Conservation (phyloP, 116 monocot genomes). For the Zostera marina region DNA sequence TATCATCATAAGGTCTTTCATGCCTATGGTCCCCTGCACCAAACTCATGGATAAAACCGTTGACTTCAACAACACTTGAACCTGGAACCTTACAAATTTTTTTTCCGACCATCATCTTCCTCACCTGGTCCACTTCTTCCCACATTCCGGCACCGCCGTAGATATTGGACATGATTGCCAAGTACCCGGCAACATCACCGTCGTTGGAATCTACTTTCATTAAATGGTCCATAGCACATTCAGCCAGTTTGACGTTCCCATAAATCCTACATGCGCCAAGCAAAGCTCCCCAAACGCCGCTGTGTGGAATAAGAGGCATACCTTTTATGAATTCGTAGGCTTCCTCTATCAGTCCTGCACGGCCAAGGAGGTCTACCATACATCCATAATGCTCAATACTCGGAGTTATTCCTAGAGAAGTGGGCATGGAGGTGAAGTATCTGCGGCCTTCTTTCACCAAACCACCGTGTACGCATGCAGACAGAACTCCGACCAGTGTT, state of each 20-base stretch:
- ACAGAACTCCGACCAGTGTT: constrained; percentile 16
- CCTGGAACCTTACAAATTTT: not conserved
- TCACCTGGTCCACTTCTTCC: not conserved
- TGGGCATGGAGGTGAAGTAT: constrained; percentile 5
- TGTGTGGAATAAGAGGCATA: constrained; percentile 13
- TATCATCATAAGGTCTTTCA: not conserved
- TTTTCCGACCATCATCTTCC: not conserved
- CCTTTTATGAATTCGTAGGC: constrained; percentile 7
- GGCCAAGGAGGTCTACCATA: constrained; percentile 23
- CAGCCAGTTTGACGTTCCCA: constrained; percentile 9
- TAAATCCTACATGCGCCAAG: constrained; percentile 20
- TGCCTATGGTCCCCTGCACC: not conserved
- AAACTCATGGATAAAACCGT: not conserved
- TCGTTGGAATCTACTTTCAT: constrained; percentile 6
- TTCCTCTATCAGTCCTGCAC: constrained; percentile 13
- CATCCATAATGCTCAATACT: constrained; percentile 18
- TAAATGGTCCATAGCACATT: constrained; percentile 11
- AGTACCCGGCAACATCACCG: constrained; percentile 1
- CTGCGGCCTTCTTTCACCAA: constrained; percentile 18
- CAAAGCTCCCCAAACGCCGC: constrained; percentile 23
- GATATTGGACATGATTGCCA: constrained; percentile 11
- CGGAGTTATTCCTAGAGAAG: constrained; percentile 5
- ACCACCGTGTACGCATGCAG: constrained; percentile 16
- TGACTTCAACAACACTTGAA: not conserved
- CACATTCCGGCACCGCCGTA: not conserved